Percentiles rank a stretch among this genome's conserved stretches.
Conservation (phyloP, 345 rosid species). For the Eucalyptus viminalis region DNA sequence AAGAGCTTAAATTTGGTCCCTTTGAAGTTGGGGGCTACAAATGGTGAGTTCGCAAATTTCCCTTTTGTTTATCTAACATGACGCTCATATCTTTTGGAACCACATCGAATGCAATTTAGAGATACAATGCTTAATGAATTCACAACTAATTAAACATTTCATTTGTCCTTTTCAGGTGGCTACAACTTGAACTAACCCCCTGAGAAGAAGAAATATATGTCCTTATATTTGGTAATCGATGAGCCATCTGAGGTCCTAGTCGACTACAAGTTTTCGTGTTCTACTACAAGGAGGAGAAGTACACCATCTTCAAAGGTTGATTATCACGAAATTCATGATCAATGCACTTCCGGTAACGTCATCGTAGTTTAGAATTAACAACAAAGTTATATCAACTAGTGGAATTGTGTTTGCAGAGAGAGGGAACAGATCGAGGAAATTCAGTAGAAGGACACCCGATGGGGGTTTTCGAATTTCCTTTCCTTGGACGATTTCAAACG, state of each 20-base stretch:
- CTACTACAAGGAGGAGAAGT: fast-evolving
- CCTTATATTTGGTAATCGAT: background rate
- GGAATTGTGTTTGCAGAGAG: background rate
- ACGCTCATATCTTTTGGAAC: background rate
- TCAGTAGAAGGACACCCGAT: too few species aligned
- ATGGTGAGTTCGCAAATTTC: fast-evolving
- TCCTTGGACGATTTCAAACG: background rate
- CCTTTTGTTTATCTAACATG: background rate
- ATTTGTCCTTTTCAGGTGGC: background rate
- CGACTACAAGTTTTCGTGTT: background rate
- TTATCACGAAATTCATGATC: background rate
- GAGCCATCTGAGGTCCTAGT: background rate
- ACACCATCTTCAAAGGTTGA: background rate
- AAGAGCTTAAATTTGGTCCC: fast-evolving
- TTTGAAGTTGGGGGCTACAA: background rate
- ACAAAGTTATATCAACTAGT: background rate
- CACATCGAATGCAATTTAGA: fast-evolving
- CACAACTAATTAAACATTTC: background rate
- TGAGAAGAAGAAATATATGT: fast-evolving
- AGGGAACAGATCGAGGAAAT: fast-evolving
- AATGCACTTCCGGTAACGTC: background rate
- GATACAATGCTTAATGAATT: background rate
- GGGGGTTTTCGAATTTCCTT: background rate
- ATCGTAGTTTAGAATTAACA: background rate
- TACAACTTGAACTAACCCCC: background rate